Evolutionary conservation across 352 stramenopile genomes (phyloP), one percentile per base, ranked within the genome.

Genomic region (Phytophthora constricta): DNA sequence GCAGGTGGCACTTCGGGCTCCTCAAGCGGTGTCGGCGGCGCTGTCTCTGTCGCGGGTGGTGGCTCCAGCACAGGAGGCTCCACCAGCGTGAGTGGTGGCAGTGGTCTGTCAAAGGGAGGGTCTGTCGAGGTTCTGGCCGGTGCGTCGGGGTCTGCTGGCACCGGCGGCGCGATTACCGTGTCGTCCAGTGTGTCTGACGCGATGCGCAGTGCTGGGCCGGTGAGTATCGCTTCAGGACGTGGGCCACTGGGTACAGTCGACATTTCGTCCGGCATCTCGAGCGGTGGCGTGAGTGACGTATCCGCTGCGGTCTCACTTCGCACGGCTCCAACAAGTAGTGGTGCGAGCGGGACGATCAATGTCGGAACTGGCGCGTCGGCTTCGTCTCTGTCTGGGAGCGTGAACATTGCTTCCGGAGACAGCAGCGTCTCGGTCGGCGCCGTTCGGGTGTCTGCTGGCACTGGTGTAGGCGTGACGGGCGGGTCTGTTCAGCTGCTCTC

Each of bases 31-130:
- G 50, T 61, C n/a, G 59, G 59, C 11, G 59, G 59, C 20, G 23
- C 43, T 61, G 34, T 67, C 42, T 19, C 46, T 23, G 49, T 68
- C 19, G 34, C 43, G 39, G 60, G 60, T 51, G 60, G 60, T 23
- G 26, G 51, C 20, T 69, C 61, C 46, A 69, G 46, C 27, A 58
- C 61, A 58, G 61, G 61, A 69, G 61, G 61, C 13, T 39, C 56
- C 19, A 58, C 52, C 58, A n/a, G 31, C 8, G 19, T 65, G 47
- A 45, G 34, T 19, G 58, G 58, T 41, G 58, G 58, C 39, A 77
- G 56, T 22, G 65, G 73, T 33, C 25, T 58, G 43, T 68, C 61
- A 53, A 70, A 58, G n/a, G 73, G 69, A 56, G 69, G 73, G 10
- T 72, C 69, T 47, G 70, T 81, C 19, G 73, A 65, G 28, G 43